Conservation (phyloP, 2,329 filamentous ascomycete genomes). For the Ophiostoma ulmi region DNA sequence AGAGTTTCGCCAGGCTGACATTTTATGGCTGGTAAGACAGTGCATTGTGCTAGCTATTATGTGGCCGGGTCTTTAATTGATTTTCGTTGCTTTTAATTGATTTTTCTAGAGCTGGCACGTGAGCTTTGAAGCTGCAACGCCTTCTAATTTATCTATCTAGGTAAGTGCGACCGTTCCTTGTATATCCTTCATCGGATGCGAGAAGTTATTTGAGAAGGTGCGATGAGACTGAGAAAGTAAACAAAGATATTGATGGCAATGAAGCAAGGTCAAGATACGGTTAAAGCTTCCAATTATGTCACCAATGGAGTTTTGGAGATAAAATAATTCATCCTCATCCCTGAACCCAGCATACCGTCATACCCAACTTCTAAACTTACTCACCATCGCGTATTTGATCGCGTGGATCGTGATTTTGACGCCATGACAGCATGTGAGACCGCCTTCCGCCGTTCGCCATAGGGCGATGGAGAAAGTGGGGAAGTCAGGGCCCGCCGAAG, state of each 20-base stretch:
- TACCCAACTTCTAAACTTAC: neutral
- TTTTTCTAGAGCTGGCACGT: neutral
- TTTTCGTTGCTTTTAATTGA: neutral
- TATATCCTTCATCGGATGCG: neutral
- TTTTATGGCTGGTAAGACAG: neutral
- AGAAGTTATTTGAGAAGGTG: neutral
- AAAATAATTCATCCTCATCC: neutral
- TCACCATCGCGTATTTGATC: neutral
- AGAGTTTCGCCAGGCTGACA: neutral
- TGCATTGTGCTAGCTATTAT: neutral
- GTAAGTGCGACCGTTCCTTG: neutral
- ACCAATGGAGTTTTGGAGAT: neutral
- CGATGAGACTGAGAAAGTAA: neutral
- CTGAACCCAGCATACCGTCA: neutral
- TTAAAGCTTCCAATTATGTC: neutral
- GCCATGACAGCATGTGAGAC: slow-evolving; percentile 10
- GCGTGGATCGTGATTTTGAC: slow-evolving; percentile 9
- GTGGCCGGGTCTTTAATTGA: neutral
- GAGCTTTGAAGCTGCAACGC: neutral
- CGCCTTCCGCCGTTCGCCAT: slow-evolving; percentile 3
- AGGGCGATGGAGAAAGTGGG: neutral
- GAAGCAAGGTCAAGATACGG: neutral
- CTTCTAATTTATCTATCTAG: neutral
- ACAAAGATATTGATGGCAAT: neutral
- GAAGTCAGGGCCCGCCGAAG: neutral